Evolutionary conservation across 208 protist genomes (phyloP).

Genomic region (Trypanosoma melophagium): DNA sequence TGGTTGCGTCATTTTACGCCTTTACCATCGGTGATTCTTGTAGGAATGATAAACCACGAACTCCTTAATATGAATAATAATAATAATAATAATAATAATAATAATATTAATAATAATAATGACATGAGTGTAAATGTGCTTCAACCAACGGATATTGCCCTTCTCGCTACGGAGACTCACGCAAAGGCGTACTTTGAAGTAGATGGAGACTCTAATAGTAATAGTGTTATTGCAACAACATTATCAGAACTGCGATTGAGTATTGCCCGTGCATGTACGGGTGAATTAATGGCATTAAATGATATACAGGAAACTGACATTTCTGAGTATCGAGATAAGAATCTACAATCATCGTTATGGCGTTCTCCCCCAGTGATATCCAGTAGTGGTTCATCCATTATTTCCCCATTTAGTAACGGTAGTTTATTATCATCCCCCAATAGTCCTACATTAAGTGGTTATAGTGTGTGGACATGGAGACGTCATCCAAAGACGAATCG

Average conservation of each 20-base stretch:
- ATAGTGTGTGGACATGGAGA: slow-evolving; percentile 46
- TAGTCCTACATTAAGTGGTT: background rate
- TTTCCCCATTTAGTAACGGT: background rate
- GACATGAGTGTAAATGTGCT: background rate
- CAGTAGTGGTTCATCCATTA: background rate
- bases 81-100: slow-evolving; percentile 3
- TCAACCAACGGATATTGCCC: slow-evolving; percentile 32
- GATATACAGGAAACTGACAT: slow-evolving; percentile 20
- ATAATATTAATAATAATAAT: background rate
- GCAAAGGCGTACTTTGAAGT: slow-evolving; percentile 54
- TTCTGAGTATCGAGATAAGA: background rate
- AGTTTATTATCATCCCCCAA: background rate
- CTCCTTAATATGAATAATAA: background rate
- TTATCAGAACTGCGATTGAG: slow-evolving; percentile 37
- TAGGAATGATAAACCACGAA: background rate
- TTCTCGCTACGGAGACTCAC: slow-evolving; percentile 32
- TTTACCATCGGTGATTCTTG: slow-evolving; percentile 10
- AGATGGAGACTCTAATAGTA: background rate
- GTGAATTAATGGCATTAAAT: slow-evolving; percentile 38
- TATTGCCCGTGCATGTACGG: slow-evolving; percentile 54
- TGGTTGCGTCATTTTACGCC: background rate
- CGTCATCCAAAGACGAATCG: slow-evolving; percentile 39
- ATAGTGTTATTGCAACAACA: slow-evolving; percentile 19
- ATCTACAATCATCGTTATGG: background rate
- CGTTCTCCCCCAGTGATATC: background rate